Conservation (phyloP, 163 green algal genomes). For the Chlamydomonas reinhardtii region DNA sequence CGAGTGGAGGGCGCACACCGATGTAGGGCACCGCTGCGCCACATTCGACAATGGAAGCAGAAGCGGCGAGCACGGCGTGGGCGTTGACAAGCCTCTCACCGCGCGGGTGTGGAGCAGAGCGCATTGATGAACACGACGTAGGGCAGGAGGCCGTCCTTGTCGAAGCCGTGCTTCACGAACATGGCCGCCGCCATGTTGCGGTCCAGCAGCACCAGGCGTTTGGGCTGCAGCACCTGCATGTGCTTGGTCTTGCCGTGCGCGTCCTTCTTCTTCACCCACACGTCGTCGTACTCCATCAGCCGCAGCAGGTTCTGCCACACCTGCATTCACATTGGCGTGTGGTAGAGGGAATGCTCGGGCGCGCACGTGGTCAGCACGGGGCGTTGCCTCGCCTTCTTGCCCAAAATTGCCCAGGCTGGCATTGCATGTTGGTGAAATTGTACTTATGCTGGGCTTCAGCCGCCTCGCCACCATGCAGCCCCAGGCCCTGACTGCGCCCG, state of each 20-base stretch:
- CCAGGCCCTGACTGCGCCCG: no score
- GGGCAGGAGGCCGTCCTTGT: conserved; percentile 73
- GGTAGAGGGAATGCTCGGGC: no score
- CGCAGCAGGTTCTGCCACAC: conserved; percentile 74
- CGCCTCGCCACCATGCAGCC: not conserved
- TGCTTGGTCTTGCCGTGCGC: conserved; percentile 23
- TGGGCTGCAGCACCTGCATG: conserved; percentile 24
- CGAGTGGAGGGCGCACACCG: no score
- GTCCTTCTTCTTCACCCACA: conserved; percentile 29
- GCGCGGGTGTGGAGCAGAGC: conserved; percentile 40
- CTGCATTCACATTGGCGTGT: conserved; percentile 48
- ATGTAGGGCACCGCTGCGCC: no score
- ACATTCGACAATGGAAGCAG: no score
- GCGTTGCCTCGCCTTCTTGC: no score
- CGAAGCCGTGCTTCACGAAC: conserved; percentile 77
- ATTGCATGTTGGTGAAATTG: no score
- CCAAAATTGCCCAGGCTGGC: no score
- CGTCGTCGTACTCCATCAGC: conserved; percentile 68
- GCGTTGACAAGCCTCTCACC: not conserved
- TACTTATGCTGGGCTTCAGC: not conserved
- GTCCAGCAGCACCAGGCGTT: conserved; percentile 52
- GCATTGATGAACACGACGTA: conserved; percentile 69
- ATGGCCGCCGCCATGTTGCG: conserved; percentile 67
- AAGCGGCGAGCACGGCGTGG: no score
- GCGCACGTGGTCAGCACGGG: no score